phyloP scores from a whole-genome alignment of 768 basidiomycete species.

The Termitomyces sp. region DNA sequence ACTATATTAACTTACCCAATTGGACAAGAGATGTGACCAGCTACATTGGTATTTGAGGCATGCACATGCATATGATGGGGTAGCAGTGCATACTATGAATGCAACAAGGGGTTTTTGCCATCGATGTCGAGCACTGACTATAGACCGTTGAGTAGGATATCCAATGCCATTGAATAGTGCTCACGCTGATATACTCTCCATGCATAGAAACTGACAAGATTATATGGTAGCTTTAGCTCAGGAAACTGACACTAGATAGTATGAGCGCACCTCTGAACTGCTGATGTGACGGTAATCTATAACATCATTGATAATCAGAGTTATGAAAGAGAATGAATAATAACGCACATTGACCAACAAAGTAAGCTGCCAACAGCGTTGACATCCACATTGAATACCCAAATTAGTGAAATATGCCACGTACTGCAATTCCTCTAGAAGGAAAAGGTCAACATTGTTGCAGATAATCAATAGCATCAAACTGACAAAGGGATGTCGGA shows the following conservation, averaged over 20 bases:
- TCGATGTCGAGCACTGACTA: background rate
- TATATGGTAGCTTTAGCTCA: background rate
- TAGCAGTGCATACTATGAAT: background rate
- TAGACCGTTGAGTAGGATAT: background rate
- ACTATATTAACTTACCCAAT: background rate
- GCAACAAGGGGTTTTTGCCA: background rate
- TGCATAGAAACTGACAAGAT: background rate
- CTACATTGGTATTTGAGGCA: background rate
- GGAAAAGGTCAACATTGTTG: background rate
- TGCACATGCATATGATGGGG: background rate
- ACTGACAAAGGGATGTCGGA: background rate
- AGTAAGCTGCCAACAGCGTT: background rate
- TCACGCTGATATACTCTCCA: background rate
- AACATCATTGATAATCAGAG: background rate
- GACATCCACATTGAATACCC: background rate
- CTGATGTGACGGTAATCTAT: background rate
- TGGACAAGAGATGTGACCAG: background rate
- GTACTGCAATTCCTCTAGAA: background rate
- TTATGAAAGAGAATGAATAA: background rate
- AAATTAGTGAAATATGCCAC: background rate
- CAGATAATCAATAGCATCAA: background rate
- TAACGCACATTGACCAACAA: background rate
- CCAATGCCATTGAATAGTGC: background rate
- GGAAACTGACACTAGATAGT: background rate
- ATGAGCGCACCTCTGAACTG: background rate